Evolutionary conservation across 129 eudicot genomes (phyloP).

Genomic region (Heracleum sosnowskyi): DNA sequence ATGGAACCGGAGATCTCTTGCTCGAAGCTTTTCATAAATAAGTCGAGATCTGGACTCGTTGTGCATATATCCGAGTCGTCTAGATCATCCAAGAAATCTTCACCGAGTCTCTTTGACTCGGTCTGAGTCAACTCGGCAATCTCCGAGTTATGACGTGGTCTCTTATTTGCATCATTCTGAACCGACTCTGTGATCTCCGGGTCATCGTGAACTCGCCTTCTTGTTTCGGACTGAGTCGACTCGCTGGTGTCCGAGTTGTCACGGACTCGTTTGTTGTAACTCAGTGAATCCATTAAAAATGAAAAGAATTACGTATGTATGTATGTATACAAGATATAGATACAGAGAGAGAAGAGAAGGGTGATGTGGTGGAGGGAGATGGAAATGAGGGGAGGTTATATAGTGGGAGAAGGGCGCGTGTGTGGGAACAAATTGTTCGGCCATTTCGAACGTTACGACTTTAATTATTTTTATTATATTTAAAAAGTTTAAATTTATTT

Average conservation of each 20-base stretch:
- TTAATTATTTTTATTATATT: background rate
- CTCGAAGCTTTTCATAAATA: constrained; percentile 68
- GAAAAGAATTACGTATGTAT: background rate
- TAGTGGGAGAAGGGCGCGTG: constrained; percentile 38
- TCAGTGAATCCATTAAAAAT: constrained; percentile 29
- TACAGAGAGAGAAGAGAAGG: constrained; percentile 18
- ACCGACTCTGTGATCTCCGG: constrained; percentile 32
- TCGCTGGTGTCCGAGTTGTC: constrained; percentile 36
- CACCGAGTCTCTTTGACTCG: constrained; percentile 46
- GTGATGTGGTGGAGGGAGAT: constrained; percentile 16
- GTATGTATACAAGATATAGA: background rate
- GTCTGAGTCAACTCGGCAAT: constrained; percentile 30
- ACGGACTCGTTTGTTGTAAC: constrained; percentile 18
- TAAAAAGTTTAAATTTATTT: background rate
- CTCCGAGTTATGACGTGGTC: constrained; percentile 39
- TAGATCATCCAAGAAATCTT: constrained; percentile 36
- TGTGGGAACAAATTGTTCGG: constrained; percentile 34
- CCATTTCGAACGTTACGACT: constrained; percentile 37
- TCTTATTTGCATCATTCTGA: constrained; percentile 18
- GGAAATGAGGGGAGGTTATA: constrained; percentile 22
- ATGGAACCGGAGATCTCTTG: constrained; percentile 35
- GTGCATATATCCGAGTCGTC: constrained; percentile 41
- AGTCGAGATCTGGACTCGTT: constrained; percentile 55
- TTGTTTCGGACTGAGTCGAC: constrained; percentile 23
- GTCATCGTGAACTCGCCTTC: constrained; percentile 34